Conservation (phyloP, 768 basidiomycete genomes). For the Scleroderma bovista region DNA sequence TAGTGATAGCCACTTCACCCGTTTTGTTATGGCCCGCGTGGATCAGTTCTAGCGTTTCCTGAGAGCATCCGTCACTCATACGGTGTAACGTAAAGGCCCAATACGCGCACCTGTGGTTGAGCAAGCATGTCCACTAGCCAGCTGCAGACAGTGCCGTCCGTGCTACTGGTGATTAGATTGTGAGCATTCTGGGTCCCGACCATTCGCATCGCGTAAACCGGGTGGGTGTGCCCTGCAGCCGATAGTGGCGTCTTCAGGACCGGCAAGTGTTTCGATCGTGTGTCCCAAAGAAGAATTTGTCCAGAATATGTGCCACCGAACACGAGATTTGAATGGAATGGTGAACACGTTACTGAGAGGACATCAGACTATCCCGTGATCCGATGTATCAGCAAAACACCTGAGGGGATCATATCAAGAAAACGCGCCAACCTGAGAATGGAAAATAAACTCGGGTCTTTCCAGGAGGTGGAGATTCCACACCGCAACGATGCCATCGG, state of each 20-base stretch:
- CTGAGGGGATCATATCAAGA: background rate
- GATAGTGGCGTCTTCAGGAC: conserved; percentile 96
- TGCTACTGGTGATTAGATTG: conserved; percentile 93
- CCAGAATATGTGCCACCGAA: conserved; percentile 99
- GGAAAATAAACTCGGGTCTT: conserved; percentile 96
- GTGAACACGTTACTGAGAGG: conserved; percentile 93
- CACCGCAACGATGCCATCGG: conserved; percentile 93
- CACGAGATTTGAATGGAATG: conserved; percentile 94
- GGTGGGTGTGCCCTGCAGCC: conserved; percentile 95
- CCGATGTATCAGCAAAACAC: conserved; percentile 1
- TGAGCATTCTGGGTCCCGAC: conserved; percentile 99
- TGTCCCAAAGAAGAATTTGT: conserved; percentile 97
- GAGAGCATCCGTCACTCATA: background rate
- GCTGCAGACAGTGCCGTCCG: conserved; percentile 94
- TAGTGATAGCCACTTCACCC: conserved; percentile 91
- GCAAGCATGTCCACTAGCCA: conserved; percentile 99
- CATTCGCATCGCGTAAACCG: conserved; percentile 97
- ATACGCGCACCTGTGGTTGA: conserved; percentile 74
- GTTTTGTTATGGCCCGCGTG: conserved; percentile 95
- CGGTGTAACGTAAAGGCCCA: background rate
- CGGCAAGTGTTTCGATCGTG: conserved; percentile 91
- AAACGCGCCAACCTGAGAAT: conserved; percentile 74
- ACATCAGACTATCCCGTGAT: conserved; percentile 76
- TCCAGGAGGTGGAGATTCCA: conserved; percentile 97
- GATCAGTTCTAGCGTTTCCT: conserved; percentile 92